These are phyloP conservation scores for Cadophora gregata DNA, from an alignment of 2,329 filamentous ascomycete species.

Conservation along the genomic window DNA sequence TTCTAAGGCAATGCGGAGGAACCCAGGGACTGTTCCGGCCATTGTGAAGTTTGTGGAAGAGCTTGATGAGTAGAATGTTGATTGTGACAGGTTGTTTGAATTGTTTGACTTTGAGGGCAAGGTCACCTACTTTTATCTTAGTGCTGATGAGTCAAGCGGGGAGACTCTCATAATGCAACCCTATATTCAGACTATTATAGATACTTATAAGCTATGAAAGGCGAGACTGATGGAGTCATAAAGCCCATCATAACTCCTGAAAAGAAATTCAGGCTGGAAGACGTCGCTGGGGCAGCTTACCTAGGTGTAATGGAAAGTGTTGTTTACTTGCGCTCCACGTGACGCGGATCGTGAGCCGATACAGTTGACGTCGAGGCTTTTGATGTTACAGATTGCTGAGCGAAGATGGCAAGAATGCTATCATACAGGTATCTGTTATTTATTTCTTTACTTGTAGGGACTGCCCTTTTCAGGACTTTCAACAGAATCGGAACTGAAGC, in stretches of 20 bases:
- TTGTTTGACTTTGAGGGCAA: background rate
- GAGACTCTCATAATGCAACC: background rate
- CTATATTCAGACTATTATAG: background rate
- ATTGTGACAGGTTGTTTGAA: background rate
- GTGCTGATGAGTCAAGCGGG: background rate
- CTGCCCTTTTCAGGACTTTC: background rate
- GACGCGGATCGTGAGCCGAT: no score
- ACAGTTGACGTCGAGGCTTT: no score
- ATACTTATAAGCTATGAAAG: no score
- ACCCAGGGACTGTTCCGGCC: background rate
- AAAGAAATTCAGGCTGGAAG: no score
- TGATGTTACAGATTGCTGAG: no score
- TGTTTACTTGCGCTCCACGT: no score
- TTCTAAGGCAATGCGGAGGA: constrained; percentile 23
- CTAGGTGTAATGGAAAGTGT: no score
- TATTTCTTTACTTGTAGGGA: background rate
- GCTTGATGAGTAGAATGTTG: background rate
- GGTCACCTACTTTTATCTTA: background rate
- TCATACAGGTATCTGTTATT: no score
- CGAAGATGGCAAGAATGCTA: no score
- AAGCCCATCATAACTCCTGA: no score
- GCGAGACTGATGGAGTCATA: no score
- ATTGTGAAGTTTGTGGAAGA: background rate
- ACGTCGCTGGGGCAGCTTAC: no score
- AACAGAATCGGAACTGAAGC: background rate